Percentiles rank a stretch among this genome's conserved stretches.
phyloP scores from a whole-genome alignment of 1,139 yeast genomes.

The Taphrina deformans region DNA sequence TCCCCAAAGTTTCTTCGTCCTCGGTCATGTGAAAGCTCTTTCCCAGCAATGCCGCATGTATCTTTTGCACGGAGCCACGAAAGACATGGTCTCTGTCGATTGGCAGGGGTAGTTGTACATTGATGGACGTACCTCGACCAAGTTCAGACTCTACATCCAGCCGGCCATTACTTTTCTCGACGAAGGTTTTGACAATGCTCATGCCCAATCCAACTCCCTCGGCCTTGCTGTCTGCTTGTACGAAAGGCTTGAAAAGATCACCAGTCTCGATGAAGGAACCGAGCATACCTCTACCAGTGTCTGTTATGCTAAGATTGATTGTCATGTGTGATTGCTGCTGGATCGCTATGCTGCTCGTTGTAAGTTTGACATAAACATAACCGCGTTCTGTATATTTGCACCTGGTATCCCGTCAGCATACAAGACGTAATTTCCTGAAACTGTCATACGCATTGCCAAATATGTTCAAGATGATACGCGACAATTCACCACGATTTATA shows the following conservation, averaged over 20 bases:
- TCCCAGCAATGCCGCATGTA: constrained; percentile 3
- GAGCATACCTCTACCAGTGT: constrained; percentile 82
- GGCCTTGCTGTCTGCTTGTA: constrained; percentile 91
- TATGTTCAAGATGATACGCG: constrained; percentile 79
- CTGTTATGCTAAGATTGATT: constrained; percentile 78
- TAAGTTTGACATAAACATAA: constrained; percentile 48
- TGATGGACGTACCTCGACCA: constrained; percentile 17
- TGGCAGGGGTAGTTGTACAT: neutral
- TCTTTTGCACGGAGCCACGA: neutral
- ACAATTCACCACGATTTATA: constrained; percentile 44
- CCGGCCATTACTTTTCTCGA: constrained; percentile 17
- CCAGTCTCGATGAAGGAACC: constrained; percentile 68
- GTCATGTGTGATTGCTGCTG: neutral
- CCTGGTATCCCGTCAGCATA: constrained; percentile 63
- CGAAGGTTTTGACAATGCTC: constrained; percentile 21
- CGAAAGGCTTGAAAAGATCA: constrained; percentile 76
- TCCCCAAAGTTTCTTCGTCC: neutral
- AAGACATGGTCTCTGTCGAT: neutral
- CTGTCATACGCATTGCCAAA: constrained; percentile 59
- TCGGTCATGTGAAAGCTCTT: neutral
- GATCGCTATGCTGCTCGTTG: neutral
- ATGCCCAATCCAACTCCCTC: constrained; percentile 46
- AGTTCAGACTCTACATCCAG: neutral
- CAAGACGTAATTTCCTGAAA: neutral
- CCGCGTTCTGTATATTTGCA: constrained; percentile 82